Evolutionary conservation across 495 filamentous ascomycete species (phyloP).

Genomic region (Penicillium antarcticum): DNA sequence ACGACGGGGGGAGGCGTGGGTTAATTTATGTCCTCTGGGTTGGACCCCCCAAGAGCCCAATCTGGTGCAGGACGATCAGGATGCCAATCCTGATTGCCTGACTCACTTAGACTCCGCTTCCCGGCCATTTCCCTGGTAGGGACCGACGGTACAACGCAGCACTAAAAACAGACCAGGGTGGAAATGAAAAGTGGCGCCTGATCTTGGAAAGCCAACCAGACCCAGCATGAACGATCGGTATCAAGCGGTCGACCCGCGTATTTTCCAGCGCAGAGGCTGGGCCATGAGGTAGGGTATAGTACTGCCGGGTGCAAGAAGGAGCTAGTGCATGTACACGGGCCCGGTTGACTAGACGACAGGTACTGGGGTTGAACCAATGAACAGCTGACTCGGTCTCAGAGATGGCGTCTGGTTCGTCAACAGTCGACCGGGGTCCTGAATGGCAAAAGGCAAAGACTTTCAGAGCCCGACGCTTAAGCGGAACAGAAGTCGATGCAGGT

Average conservation of each 20-base stretch:
- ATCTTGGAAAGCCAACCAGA: constrained; percentile 13
- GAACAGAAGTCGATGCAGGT: constrained; percentile 13
- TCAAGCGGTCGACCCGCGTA: constrained; percentile 3
- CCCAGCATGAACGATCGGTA: background rate
- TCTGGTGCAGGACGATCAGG: background rate
- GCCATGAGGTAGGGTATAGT: constrained; percentile 6
- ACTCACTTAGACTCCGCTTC: background rate
- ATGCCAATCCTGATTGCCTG: background rate
- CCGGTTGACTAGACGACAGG: constrained; percentile 19
- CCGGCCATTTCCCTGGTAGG: constrained; percentile 3
- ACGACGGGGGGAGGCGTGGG: background rate
- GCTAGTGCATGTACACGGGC: constrained; percentile 8
- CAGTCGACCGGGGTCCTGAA: background rate
- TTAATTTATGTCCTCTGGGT: background rate
- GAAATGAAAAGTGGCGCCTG: constrained; percentile 6
- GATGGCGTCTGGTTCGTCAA: constrained; percentile 4
- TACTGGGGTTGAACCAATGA: constrained; percentile 14
- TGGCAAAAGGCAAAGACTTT: constrained; percentile 10
- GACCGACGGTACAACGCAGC: constrained; percentile 5
- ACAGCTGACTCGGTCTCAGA: background rate
- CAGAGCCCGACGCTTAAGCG: constrained; percentile 5
- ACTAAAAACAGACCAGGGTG: constrained; percentile 4
- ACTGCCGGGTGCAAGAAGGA: constrained; percentile 10
- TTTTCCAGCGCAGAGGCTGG: constrained; percentile 6
- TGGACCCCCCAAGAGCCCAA: background rate